Evolutionary conservation across 2,329 filamentous ascomycete genomes (phyloP).

Genomic region (Sarocladiaceae sp.): DNA sequence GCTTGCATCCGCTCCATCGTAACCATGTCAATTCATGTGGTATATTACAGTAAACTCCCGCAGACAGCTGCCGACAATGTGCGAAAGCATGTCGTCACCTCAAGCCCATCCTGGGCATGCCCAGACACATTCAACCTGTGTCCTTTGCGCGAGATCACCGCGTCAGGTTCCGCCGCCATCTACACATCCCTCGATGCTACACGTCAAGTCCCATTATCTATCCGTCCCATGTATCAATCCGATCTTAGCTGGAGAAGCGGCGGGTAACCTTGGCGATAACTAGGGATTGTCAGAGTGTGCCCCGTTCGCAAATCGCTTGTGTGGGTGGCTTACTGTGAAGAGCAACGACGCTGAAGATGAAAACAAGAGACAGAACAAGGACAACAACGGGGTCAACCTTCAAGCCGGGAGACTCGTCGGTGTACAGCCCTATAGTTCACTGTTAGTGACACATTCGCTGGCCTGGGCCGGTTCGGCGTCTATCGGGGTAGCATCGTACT

Average conservation of each 20-base stretch:
- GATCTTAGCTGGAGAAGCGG: conserved; percentile 63
- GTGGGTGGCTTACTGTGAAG: conserved; percentile 71
- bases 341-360: conserved; percentile 97
- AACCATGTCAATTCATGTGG: neutral
- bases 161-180: neutral
- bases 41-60: conserved; percentile 6
- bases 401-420: conserved; percentile 92
- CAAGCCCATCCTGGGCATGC: neutral
- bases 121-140: neutral
- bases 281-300: conserved; percentile 27
- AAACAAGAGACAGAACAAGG: conserved; percentile 89
- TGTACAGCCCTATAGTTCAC: conserved; percentile 71
- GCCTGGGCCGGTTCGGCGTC: too few species aligned
- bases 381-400: conserved; percentile 98
- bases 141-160: neutral
- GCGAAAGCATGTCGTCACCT: neutral
- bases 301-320: conserved; percentile 13
- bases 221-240: neutral
- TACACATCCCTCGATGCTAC: neutral
- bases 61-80: neutral
- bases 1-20: too few species aligned
- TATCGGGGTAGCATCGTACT: conserved; percentile 51
- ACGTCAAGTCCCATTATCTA: neutral
- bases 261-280: conserved; percentile 94
- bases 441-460: too few species aligned